A percentile compares a stretch with the other conserved stretches of the same genome.
Evolutionary conservation across 352 stramenopile species (phyloP).

Genomic region (Thalassiosira hispida): DNA sequence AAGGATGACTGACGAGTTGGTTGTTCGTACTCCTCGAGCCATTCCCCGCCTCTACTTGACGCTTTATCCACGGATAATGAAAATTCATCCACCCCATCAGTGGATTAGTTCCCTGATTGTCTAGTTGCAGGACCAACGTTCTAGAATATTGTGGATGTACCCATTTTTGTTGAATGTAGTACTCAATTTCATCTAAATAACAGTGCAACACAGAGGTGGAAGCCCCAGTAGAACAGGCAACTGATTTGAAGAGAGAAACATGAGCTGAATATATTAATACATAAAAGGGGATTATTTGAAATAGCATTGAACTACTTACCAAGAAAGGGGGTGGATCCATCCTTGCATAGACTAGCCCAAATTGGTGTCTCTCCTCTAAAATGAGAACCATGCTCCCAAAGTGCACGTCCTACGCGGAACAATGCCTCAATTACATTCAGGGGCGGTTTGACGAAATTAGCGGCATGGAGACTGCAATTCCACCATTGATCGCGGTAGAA

Average conservation of each 20-base stretch:
- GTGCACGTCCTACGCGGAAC: conserved; percentile 24
- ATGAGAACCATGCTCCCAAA: conserved; percentile 9
- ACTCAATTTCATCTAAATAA: conserved; percentile 49
- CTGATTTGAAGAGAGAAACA: too few species aligned
- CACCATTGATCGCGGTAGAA: conserved; percentile 46
- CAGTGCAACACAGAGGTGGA: conserved; percentile 20
- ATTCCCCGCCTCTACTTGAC: background rate
- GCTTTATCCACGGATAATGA: conserved; percentile 24
- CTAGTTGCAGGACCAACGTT: conserved; percentile 26
- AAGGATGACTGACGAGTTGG: background rate
- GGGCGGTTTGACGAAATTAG: conserved; percentile 37
- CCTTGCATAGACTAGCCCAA: conserved; percentile 27
- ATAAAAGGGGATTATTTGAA: too few species aligned
- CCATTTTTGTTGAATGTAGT: conserved; percentile 44
- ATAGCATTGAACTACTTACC: conserved; percentile 6
- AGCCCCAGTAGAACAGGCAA: conserved; percentile 46
- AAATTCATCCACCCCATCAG: conserved; percentile 39
- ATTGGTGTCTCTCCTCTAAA: conserved; percentile 5
- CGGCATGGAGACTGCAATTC: conserved; percentile 43
- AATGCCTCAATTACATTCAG: conserved; percentile 29
- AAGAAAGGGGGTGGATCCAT: conserved; percentile 45
- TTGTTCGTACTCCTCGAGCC: background rate
- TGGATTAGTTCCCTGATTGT: conserved; percentile 26
- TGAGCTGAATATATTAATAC: too few species aligned
- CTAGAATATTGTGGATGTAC: conserved; percentile 3